phyloP scores from a whole-genome alignment of 805 yeast species.

The Isabelozyma rhagii region DNA sequence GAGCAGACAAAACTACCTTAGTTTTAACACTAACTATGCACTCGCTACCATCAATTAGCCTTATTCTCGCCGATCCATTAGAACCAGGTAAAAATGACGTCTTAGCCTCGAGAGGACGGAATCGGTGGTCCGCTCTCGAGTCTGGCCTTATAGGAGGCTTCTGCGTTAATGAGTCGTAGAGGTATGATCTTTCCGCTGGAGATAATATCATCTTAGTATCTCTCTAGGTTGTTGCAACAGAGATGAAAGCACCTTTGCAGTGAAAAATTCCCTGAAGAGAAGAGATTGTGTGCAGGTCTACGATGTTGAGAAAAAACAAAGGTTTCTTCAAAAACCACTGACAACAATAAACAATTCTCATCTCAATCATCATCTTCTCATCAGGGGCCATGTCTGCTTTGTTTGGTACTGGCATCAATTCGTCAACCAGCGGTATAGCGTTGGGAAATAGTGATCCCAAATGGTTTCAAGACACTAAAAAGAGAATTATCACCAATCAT shows the following conservation, averaged over 20 bases:
- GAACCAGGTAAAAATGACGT: conserved; percentile 81
- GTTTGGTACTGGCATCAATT: neutral
- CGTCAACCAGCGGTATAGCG: conserved; percentile 1
- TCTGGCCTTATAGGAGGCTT: conserved; percentile 78
- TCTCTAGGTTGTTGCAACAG: neutral
- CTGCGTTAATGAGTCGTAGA: conserved; percentile 66
- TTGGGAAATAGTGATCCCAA: conserved; percentile 15
- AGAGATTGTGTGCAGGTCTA: neutral
- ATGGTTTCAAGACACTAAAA: conserved; percentile 35
- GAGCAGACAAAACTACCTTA: conserved; percentile 55
- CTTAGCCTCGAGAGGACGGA: conserved; percentile 82
- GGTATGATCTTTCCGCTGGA: conserved; percentile 71
- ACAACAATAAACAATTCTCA: neutral
- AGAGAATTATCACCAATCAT: conserved; percentile 40
- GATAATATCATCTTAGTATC: conserved; percentile 57
- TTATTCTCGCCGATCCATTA: conserved; percentile 87
- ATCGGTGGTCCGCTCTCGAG: conserved; percentile 69
- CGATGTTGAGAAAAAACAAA: neutral
- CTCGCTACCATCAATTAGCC: conserved; percentile 87
- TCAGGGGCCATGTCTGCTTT: neutral
- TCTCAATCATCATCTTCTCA: neutral
- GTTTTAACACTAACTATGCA: conserved; percentile 89
- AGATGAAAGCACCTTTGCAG: neutral
- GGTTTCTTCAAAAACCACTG: neutral
- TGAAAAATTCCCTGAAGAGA: neutral